phyloP scores from a whole-genome alignment of 1,139 yeast species.

The Hansenula lynferdii region DNA sequence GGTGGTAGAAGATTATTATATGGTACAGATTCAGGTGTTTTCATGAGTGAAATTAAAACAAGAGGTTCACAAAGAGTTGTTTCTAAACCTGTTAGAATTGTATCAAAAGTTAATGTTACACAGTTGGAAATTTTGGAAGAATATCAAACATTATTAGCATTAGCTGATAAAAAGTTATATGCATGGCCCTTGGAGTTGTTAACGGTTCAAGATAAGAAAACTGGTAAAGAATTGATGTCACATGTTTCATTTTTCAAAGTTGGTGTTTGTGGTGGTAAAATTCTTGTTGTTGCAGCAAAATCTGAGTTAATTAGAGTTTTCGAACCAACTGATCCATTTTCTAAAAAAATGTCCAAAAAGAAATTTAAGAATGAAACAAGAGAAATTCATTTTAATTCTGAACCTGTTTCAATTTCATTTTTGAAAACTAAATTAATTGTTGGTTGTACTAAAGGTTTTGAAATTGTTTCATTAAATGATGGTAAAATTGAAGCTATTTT shows the following conservation, averaged over 20 bases:
- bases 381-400: conserved; percentile 80
- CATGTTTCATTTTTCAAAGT: conserved; percentile 89
- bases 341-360: conserved; percentile 56
- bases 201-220: conserved; percentile 39
- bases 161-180: conserved; percentile 77
- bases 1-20: conserved; percentile 89
- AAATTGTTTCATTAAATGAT: conserved; percentile 64
- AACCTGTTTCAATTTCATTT: conserved; percentile 88
- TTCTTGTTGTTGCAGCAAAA: conserved; percentile 87
- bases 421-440: conserved; percentile 85
- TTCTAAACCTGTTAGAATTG: conserved; percentile 72
- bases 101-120: conserved; percentile 71
- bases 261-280: conserved; percentile 87
- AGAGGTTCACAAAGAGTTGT: conserved; percentile 40
- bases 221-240: conserved; percentile 73
- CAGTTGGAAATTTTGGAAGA: conserved; percentile 93
- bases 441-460: conserved; percentile 96
- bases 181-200: conserved; percentile 84
- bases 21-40: conserved; percentile 91
- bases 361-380: conserved; percentile 62
- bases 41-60: conserved; percentile 56
- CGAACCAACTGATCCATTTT: conserved; percentile 69
- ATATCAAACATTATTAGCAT: conserved; percentile 74
- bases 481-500: conserved; percentile 67
- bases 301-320: conserved; percentile 77